Base-by-base conservation (phyloP, 305 asterid species). In the Fraxinus sp. region DNA sequence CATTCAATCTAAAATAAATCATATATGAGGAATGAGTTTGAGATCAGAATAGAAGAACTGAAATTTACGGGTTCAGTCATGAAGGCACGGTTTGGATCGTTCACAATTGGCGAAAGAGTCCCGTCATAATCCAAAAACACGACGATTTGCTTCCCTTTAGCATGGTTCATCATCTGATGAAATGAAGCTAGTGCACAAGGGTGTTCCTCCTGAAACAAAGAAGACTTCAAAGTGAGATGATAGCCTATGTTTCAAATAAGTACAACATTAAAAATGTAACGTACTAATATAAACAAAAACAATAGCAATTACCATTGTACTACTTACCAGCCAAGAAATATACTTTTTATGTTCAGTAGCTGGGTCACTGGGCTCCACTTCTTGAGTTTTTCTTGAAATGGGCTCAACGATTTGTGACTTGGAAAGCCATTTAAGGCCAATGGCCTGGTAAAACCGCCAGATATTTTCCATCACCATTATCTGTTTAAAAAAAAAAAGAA, bases 41-140 rank as follows among this genome's bases (percentile, higher is more conserved):
- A 26, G 37, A 68, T 13, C 7, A 5, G 4, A 70, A 28, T 28
- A 26, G 26, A 68, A 28, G 20, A 57, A 30, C 39, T 10, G 52
- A 24, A n/a, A 76, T 20, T 83, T 91, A 94, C 98, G 87, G 78
- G 83, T 83, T 89, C 91, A 35, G 98, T 90, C 98, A 95, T 94
- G 89, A 94, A 92, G 14, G 98, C 98, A 8, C 88, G 84, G 24
- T 95, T 91, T 62, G 97, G 98, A 39, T 95, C 98, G 30, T 79
- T 89, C 1, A 94, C 98, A 33, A 95, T 94, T 0, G 98, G 98
- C 0, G 98, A 87, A 55, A 94, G 91, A 18, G 98, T 94, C 18
- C 98, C 98, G 26, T 94, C 98, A 71, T 95, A 95, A 70, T 95
- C 98, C 52, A 92, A 79, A 82, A 95, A 95, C 87, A 95, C 92